Base-by-base conservation (phyloP, 495 filamentous ascomycete genomes). In the Neurospora terricola region DNA sequence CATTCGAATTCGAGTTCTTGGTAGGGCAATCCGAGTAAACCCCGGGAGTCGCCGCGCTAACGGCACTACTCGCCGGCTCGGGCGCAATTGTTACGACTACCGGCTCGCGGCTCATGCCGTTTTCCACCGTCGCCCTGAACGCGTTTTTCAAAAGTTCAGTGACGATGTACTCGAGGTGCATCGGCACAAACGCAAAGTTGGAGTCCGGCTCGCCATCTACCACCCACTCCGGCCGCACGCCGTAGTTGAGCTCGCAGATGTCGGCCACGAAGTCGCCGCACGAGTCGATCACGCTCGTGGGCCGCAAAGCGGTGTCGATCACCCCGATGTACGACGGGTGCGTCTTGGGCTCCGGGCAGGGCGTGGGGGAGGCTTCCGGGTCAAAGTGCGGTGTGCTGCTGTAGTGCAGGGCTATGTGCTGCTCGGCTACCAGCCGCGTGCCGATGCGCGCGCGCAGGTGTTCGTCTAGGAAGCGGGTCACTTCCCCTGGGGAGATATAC, bases 131-230 rank as follows among this genome's bases (percentile, higher is more conserved):
- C 2, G 96, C 96, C 36, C 96, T 87, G 84, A 99, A 99, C 5
- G 94, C 92, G 80, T 99, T 99, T 81, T 99, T 99, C 69, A 99
- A 84, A 8, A 99, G 87, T 82, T 99, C 96, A 0, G 95, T 98
- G 72, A 97, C 86, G 75, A 99, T 97, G 80, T 99, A 99, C 80
- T 98, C 96, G 18, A 98, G 85, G 80, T 99, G 96, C 72, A 96
- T 94, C 7, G 96, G 95, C 6, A 99, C 90, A 75, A 96, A 94
- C 16, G 96, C 94, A 77, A 98, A 95, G 0, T 87, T 88, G 14
- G 94, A 91, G 54, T 92, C 89, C 0, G 91, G 89, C 75, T 95
- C 88, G 38, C 95, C 96, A 73, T 93, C 90, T 75, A 99, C 92
- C 14, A 91, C 82, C 75, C 97, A 85, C 14, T 87, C 86, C 1